phyloP scores from a whole-genome alignment of 73 alveolate species.

The Uronychia binucleata region DNA sequence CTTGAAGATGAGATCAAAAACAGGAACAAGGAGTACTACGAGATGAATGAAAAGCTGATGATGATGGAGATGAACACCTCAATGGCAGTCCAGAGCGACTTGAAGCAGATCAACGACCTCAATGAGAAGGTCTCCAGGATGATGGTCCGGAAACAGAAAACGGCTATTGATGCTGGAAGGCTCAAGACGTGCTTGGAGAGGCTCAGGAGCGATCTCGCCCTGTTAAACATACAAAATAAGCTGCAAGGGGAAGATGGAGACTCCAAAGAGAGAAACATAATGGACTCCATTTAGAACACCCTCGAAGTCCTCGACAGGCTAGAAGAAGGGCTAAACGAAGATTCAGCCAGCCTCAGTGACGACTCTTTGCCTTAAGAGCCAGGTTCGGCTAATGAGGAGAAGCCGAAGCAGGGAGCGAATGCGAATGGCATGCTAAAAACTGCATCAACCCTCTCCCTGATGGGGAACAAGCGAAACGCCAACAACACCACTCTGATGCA shows the following conservation, averaged over 20 bases:
- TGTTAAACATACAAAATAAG: slow-evolving; percentile 21
- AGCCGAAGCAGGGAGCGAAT: not conserved
- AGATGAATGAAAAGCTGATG: slow-evolving; percentile 57
- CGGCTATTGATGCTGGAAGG: slow-evolving; percentile 1
- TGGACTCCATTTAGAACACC: not conserved
- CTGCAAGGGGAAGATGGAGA: slow-evolving; percentile 3
- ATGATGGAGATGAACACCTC: slow-evolving; percentile 43
- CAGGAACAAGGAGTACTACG: slow-evolving; percentile 49
- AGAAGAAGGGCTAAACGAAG: not conserved
- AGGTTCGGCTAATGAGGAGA: not conserved
- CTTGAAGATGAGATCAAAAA: slow-evolving; percentile 53
- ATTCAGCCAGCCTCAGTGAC: slow-evolving; percentile 13
- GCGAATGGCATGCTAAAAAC: not conserved
- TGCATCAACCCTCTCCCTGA: not conserved
- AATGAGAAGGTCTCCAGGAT: slow-evolving; percentile 18
- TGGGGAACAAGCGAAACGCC: not conserved
- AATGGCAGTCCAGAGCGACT: slow-evolving; percentile 4
- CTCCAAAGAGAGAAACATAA: not conserved
- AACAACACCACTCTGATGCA: slow-evolving; percentile 19
- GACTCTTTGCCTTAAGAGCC: slow-evolving; percentile 3
- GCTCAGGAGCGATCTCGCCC: slow-evolving; percentile 45
- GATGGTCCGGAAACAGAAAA: not conserved
- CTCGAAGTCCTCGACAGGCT: not conserved
- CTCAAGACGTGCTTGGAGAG: slow-evolving; percentile 46
- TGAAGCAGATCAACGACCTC: slow-evolving; percentile 23